Percentiles rank a stretch among this genome's conserved stretches.
Evolutionary conservation across 257 asterid genomes (phyloP).

Genomic region (Ilex asprella): DNA sequence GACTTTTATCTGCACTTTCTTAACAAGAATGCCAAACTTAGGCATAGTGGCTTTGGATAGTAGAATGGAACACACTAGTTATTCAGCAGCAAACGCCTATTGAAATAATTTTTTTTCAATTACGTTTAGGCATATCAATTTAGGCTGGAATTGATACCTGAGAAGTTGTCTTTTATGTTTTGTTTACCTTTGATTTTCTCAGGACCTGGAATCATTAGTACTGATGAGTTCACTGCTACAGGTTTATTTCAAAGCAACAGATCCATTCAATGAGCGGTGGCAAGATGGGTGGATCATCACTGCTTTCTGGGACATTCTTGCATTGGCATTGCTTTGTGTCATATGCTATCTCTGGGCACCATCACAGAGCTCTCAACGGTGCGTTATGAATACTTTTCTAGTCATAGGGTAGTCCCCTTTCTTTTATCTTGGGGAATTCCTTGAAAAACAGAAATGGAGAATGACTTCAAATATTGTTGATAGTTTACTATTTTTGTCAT

Average conservation of each 20-base stretch:
- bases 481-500: background rate
- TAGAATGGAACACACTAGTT: too few species aligned
- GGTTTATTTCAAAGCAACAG: constrained; percentile 94
- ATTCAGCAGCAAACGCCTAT: too few species aligned
- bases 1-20: too few species aligned
- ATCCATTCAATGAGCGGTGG: constrained; percentile 98
- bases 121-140: too few species aligned
- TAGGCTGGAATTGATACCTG: too few species aligned
- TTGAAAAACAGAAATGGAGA: background rate
- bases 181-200: background rate
- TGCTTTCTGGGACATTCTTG: constrained; percentile 96
- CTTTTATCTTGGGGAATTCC: background rate
- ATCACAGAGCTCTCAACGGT: constrained; percentile 94
- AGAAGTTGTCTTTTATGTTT: too few species aligned
- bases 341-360: constrained; percentile 98
- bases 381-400: constrained; percentile 10
- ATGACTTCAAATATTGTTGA: background rate
- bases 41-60: too few species aligned
- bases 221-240: constrained; percentile 25
- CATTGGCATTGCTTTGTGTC: constrained; percentile 69
- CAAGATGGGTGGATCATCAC: constrained; percentile 91
- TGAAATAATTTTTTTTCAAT: too few species aligned
- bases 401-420: background rate
- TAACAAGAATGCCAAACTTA: too few species aligned
- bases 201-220: constrained; percentile 3